Evolutionary conservation across 2,329 filamentous ascomycete species (phyloP).

Genomic region (Drechslerella dactyloides): DNA sequence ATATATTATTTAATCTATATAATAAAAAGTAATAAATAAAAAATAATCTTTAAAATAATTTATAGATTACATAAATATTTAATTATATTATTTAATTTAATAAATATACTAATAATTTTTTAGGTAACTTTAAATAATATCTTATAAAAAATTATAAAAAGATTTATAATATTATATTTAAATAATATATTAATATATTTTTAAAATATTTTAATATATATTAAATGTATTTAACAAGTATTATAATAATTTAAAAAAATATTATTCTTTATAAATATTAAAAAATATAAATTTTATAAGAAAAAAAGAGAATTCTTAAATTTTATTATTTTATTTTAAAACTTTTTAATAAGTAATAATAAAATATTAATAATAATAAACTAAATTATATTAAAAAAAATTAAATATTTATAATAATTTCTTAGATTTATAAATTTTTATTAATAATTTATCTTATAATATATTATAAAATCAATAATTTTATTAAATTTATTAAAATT

Average conservation of each 20-base stretch:
- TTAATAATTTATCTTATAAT: background rate
- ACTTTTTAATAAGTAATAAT: background rate
- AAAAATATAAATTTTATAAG: slow-evolving; percentile 1
- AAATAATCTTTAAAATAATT: slow-evolving; percentile 7
- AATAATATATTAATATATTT: slow-evolving; percentile 6
- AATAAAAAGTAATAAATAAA: background rate
- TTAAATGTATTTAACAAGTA: slow-evolving; percentile 4
- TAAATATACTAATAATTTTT: background rate
- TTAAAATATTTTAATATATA: background rate
- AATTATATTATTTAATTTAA: background rate
- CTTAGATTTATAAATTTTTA: background rate
- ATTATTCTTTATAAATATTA: background rate
- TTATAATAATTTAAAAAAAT: background rate
- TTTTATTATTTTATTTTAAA: background rate
- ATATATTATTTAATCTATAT: slow-evolving; percentile 4
- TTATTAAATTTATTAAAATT: background rate
- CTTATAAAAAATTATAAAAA: background rate
- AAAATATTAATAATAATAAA: slow-evolving; percentile 1
- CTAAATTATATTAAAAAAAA: background rate
- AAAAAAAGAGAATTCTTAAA: background rate
- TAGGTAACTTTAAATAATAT: slow-evolving; percentile 6
- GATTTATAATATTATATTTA: slow-evolving; percentile 1
- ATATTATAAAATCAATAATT: background rate
- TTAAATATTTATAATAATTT: background rate
- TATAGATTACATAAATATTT: slow-evolving; percentile 3